Evolutionary conservation across 1,139 yeast species (phyloP).

Genomic region (Debaryomycetaceae sp.): DNA sequence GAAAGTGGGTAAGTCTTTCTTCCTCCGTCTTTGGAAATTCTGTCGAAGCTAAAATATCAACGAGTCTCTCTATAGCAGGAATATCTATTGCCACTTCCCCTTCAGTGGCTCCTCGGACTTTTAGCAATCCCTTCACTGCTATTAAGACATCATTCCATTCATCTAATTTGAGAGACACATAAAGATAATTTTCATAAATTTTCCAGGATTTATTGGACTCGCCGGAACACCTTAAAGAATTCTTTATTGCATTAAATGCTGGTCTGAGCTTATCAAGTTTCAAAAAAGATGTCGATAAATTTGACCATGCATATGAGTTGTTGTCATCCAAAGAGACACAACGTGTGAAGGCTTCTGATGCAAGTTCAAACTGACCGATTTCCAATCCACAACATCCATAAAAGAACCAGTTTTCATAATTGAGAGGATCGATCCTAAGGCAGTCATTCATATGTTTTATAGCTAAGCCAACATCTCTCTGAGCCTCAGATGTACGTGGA

Average conservation of each 20-base stretch:
- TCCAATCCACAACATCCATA: constrained; percentile 92
- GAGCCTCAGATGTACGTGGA: constrained; percentile 52
- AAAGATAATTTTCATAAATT: constrained; percentile 82
- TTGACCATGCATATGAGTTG: constrained; percentile 90
- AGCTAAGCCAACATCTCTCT: constrained; percentile 53
- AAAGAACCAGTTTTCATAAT: constrained; percentile 83
- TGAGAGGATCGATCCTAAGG: constrained; percentile 70
- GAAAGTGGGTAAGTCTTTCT: constrained; percentile 52
- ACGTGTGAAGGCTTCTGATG: constrained; percentile 90
- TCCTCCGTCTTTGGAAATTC: constrained; percentile 46
- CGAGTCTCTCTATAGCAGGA: constrained; percentile 72
- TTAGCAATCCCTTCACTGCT: constrained; percentile 60
- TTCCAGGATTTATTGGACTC: constrained; percentile 76
- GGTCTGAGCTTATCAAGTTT: constrained; percentile 64
- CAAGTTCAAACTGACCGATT: constrained; percentile 64
- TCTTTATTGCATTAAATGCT: constrained; percentile 78
- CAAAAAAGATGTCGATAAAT: constrained; percentile 77
- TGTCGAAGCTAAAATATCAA: constrained; percentile 56
- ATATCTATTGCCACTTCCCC: constrained; percentile 72
- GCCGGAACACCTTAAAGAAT: constrained; percentile 68
- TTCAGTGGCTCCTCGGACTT: constrained; percentile 48
- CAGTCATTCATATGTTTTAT: constrained; percentile 73
- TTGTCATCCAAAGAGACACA: constrained; percentile 85
- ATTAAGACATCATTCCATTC: constrained; percentile 87
- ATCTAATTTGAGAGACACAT: constrained; percentile 73